phyloP scores from a whole-genome alignment of 2,329 filamentous ascomycete genomes.

The Phialophora expanda region DNA sequence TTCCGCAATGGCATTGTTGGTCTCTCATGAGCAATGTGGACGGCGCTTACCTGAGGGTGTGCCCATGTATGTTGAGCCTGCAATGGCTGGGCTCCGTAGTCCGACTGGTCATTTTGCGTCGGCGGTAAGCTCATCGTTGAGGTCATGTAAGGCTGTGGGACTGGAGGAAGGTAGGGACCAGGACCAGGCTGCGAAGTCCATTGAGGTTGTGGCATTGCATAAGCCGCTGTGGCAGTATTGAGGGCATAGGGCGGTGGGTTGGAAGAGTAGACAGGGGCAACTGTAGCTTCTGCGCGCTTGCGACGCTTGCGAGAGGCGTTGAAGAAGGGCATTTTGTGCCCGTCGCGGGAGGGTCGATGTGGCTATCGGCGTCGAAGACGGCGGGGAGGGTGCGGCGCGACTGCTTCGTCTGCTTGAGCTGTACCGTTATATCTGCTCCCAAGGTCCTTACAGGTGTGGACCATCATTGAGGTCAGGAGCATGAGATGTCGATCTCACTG shows the following conservation, averaged over 20 bases:
- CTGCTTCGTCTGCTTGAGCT: neutral
- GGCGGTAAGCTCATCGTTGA: conserved; percentile 21
- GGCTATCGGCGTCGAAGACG: neutral
- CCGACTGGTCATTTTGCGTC: conserved; percentile 4
- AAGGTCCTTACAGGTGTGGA: neutral
- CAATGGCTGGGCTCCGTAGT: conserved; percentile 4
- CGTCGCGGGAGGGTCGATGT: neutral
- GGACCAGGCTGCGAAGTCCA: conserved; percentile 22
- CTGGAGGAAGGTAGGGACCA: neutral
- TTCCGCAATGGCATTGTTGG: conserved; percentile 47
- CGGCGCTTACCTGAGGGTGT: conserved; percentile 1
- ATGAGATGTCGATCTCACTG: neutral
- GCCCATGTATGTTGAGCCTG: conserved; percentile 27
- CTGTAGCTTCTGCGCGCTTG: conserved; percentile 14
- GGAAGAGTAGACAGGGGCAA: conserved; percentile 10
- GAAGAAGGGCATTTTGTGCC: conserved; percentile 23
- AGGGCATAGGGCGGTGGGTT: conserved; percentile 15
- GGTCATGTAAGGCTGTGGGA: conserved; percentile 8
- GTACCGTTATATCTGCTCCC: neutral
- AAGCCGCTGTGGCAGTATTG: conserved; percentile 5
- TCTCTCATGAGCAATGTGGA: neutral
- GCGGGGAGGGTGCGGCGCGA: neutral
- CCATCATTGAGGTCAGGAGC: neutral
- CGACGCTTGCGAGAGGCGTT: conserved; percentile 22
- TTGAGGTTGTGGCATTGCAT: conserved; percentile 18